Conservation (phyloP, 768 basidiomycete genomes). For the Fistulinella prunicolor region DNA sequence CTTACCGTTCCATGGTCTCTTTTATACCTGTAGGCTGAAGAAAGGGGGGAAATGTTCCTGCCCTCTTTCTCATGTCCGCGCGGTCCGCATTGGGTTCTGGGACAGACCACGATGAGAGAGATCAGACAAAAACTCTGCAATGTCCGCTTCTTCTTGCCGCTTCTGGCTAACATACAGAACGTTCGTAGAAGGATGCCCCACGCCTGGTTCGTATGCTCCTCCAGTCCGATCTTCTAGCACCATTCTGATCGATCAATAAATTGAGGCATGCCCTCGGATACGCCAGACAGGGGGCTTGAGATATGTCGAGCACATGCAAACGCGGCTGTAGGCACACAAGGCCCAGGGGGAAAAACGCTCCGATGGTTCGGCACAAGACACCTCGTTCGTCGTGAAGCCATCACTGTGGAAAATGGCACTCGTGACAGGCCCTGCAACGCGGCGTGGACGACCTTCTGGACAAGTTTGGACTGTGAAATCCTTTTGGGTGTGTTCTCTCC, state of each 20-base stretch:
- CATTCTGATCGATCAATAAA: constrained; percentile 11
- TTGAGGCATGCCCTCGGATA: constrained; percentile 1
- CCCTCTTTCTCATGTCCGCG: constrained; percentile 3
- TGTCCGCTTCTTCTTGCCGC: neutral
- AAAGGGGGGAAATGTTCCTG: neutral
- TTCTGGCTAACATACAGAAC: constrained; percentile 1
- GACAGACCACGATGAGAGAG: constrained; percentile 6
- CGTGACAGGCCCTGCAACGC: constrained; percentile 2
- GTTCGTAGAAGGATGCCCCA: constrained; percentile 9
- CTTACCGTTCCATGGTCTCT: constrained; percentile 14
- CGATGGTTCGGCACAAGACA: neutral
- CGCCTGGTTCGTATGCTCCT: constrained; percentile 9
- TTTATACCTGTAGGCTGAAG: constrained; percentile 14
- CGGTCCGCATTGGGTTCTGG: neutral
- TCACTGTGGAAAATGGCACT: constrained; percentile 4
- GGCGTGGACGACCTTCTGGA: constrained; percentile 13
- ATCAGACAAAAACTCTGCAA: constrained; percentile 3
- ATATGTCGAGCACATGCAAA: constrained; percentile 5
- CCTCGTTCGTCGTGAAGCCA: neutral
- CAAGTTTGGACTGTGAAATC: constrained; percentile 19
- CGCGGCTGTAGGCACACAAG: neutral
- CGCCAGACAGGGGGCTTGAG: constrained; percentile 2
- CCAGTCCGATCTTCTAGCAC: neutral
- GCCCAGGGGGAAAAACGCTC: neutral
- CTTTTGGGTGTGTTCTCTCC: neutral